These are phyloP conservation scores for Mercurialis annua DNA, from an alignment of 345 rosid species.

Conservation along the genomic window DNA sequence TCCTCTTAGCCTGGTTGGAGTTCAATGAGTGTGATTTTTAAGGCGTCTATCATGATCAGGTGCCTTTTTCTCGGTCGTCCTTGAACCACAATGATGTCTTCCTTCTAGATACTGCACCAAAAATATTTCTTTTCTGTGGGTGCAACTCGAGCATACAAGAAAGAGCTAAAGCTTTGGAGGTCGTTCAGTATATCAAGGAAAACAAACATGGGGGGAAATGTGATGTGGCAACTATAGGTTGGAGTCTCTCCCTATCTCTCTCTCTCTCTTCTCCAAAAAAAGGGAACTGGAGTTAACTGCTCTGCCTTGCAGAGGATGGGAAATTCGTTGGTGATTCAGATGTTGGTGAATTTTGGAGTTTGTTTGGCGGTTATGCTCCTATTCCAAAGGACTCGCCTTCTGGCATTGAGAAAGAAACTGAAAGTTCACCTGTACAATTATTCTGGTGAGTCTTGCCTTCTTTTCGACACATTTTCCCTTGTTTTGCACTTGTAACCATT, in stretches of 20 bases:
- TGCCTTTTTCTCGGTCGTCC: conserved; percentile 74
- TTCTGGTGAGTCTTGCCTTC: conserved; percentile 49
- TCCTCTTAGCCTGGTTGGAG: neutral
- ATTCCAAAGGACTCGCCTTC: conserved; percentile 59
- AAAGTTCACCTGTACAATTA: conserved; percentile 38
- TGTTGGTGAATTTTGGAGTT: conserved; percentile 88
- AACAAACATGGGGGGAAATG: conserved; percentile 71
- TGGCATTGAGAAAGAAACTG: conserved; percentile 32
- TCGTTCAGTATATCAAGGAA: conserved; percentile 68
- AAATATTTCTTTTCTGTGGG: conserved; percentile 79
- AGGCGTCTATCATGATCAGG: conserved; percentile 40
- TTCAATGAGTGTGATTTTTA: neutral
- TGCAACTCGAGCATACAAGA: conserved; percentile 79
- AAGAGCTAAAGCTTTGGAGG: conserved; percentile 90
- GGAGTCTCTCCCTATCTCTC: conserved; percentile 17
- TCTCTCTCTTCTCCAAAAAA: neutral
- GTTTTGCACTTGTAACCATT: conserved; percentile 7
- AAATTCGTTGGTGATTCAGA: conserved; percentile 79
- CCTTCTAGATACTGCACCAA: conserved; percentile 75
- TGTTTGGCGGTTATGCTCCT: conserved; percentile 86
- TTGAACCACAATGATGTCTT: conserved; percentile 77
- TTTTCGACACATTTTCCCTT: neutral
- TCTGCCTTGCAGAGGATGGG: conserved; percentile 71
- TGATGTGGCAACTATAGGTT: conserved; percentile 77
- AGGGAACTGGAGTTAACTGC: conserved; percentile 15